Conservation (phyloP, 2,329 filamentous ascomycete genomes). For the Colletotrichum cuscutae region DNA sequence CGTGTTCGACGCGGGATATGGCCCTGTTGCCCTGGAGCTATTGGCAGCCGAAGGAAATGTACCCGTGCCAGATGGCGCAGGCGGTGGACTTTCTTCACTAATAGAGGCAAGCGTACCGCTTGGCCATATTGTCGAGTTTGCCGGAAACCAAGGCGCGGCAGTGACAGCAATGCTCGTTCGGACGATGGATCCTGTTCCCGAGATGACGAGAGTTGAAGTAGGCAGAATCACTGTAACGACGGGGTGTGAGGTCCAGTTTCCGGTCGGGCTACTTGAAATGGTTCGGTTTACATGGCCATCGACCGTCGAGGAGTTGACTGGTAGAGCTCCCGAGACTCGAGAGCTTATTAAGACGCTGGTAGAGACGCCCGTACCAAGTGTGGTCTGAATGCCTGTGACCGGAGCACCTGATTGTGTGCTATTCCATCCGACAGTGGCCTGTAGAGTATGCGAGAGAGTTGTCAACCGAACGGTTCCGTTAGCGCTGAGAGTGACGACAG, state of each 20-base stretch:
- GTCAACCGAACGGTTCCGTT: background rate
- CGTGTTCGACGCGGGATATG: slow-evolving; percentile 1
- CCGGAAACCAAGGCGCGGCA: slow-evolving; percentile 1
- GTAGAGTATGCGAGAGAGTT: background rate
- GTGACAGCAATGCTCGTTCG: background rate
- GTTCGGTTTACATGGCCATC: background rate
- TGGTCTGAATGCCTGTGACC: background rate
- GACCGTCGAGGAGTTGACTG: background rate
- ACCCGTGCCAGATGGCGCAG: background rate
- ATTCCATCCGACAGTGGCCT: background rate
- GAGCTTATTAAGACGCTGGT: background rate
- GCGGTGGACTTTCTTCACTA: background rate
- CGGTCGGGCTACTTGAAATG: background rate
- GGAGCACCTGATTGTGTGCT: background rate
- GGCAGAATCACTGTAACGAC: background rate
- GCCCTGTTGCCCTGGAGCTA: background rate
- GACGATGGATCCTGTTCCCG: background rate
- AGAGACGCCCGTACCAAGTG: background rate
- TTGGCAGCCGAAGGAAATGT: slow-evolving; percentile 1
- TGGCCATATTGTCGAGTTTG: slow-evolving; percentile 6
- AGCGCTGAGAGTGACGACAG: background rate
- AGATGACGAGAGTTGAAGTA: background rate
- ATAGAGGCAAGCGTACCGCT: slow-evolving; percentile 12
- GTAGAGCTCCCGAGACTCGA: background rate
- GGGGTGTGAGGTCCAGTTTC: background rate